phyloP scores from a whole-genome alignment of 2,329 filamentous ascomycete genomes.

The Emergomyces pasteurianus region DNA sequence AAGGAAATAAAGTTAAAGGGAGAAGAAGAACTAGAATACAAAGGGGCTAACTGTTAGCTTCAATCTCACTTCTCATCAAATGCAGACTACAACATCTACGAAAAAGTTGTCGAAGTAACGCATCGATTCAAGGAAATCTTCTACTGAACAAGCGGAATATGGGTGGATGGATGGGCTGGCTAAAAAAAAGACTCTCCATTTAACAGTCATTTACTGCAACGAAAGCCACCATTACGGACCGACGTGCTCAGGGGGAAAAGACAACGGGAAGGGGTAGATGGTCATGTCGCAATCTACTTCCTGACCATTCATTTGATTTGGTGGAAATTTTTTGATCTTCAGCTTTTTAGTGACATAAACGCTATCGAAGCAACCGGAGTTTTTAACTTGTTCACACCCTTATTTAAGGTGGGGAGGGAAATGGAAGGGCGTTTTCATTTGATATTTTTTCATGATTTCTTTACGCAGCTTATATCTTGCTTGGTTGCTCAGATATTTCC shows the following conservation, averaged over 20 bases:
- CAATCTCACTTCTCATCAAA: not conserved
- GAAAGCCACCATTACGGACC: not conserved
- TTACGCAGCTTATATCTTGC: not conserved
- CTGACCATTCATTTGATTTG: not conserved
- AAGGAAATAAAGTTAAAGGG: not conserved
- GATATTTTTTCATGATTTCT: not conserved
- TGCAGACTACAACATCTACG: constrained; percentile 61
- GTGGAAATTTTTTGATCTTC: not conserved
- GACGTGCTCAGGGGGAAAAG: not conserved
- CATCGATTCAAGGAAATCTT: constrained; percentile 75
- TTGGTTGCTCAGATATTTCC: not conserved
- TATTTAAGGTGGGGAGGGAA: not conserved
- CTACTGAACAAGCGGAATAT: constrained; percentile 37
- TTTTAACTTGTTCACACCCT: not conserved
- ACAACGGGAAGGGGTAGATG: not conserved
- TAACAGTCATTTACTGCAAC: not conserved
- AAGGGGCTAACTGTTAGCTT: not conserved
- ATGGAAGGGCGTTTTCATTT: not conserved
- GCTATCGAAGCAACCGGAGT: not conserved
- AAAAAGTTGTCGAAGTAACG: constrained; percentile 73
- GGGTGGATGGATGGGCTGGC: no score
- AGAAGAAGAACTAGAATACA: not conserved
- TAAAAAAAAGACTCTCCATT: no score
- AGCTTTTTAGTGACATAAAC: not conserved
- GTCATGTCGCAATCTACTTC: not conserved